Evolutionary conservation across 192 early-diverging fungal species (phyloP), one percentile per base, ranked within the genome.

Genomic region (Dissophora ornata): DNA sequence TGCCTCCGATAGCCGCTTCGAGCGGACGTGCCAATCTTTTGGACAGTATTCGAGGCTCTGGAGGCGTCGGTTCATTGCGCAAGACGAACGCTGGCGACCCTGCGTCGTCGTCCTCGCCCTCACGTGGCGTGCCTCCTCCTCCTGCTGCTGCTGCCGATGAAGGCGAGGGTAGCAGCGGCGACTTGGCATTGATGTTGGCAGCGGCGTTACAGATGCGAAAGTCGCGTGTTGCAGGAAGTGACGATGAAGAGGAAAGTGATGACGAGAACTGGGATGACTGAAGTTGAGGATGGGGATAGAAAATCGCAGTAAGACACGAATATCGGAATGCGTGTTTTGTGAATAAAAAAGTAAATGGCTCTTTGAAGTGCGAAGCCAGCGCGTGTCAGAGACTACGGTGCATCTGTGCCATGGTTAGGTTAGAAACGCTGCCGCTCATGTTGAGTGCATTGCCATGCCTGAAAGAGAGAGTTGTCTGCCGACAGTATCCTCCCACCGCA

Each of bases 31-130:
- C 47, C 30, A 81, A 82, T 48, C 53, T 87, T 4, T 51, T 87
- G 79, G 81, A 68, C 40, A 79, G 80, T 46, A 87, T 87, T 33
- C 74, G 82, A 29, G 80, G 74, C 11, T 59, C 81, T 2, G 84
- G 86, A 30, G 86, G 84, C 21, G 69, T 83, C 62, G 67, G 62
- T 22, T 59, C 59, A 0, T 51, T 85, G 41, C 82, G 82, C 44
- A 74, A 83, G 50, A 65, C 63, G 19, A 66, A 56, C 36, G 21
- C 15, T 25, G 40, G 30, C 13, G 58, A 61, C 28, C 1, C 40
- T 12, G 26, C 56, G 9, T 46, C 49, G 0, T 51, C 71, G 1
- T 44, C 69, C 5, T 65, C 71, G 1, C 47, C 69, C 8, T 65
- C 71, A 12, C 47, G 71, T 18, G 51, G 45, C 30, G 18, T 38